A percentile compares a stretch with the other conserved stretches of the same genome.
phyloP scores from a whole-genome alignment of 2,329 filamentous ascomycete species.

The Ophiosphaerella narmari region DNA sequence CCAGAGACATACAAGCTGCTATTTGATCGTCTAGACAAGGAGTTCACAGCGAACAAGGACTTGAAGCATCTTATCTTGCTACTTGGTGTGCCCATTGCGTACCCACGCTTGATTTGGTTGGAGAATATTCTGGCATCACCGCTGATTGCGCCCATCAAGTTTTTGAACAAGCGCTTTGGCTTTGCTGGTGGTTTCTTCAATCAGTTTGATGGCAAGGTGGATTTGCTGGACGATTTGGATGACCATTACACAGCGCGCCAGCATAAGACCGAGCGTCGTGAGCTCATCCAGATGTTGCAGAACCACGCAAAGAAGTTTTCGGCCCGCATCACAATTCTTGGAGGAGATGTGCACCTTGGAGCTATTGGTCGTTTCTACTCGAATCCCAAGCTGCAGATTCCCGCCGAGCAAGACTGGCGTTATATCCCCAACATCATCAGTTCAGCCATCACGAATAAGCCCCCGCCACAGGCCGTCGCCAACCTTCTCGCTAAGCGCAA shows the following conservation, averaged over 20 bases:
- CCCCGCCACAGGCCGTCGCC: slow-evolving; percentile 67
- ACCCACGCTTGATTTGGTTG: slow-evolving; percentile 85
- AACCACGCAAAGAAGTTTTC: slow-evolving; percentile 59
- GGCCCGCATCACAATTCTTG: slow-evolving; percentile 64
- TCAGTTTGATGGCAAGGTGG: slow-evolving; percentile 79
- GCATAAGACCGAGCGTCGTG: slow-evolving; percentile 85
- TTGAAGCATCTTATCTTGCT: slow-evolving; percentile 68
- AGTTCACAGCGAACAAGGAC: slow-evolving; percentile 58
- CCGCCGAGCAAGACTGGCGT: slow-evolving; percentile 62
- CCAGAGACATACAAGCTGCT: slow-evolving; percentile 65
- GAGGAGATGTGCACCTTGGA: slow-evolving; percentile 68
- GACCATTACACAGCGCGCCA: slow-evolving; percentile 85
- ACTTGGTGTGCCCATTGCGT: slow-evolving; percentile 72
- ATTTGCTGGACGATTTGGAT: slow-evolving; percentile 68
- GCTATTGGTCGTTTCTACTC: slow-evolving; percentile 69
- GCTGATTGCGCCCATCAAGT: slow-evolving; percentile 83
- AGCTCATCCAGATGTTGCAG: slow-evolving; percentile 70
- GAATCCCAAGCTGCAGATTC: slow-evolving; percentile 61
- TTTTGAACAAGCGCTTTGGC: slow-evolving; percentile 89
- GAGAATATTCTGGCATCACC: slow-evolving; percentile 90
- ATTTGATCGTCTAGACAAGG: slow-evolving; percentile 59
- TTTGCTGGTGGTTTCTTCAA: slow-evolving; percentile 87
- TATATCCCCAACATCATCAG: slow-evolving; percentile 69
- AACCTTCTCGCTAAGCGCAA: slow-evolving; percentile 66
- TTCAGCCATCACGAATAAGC: slow-evolving; percentile 70